Evolutionary conservation across 2,329 filamentous ascomycete species (phyloP), one percentile per base, ranked within the genome.

Genomic region (Microdochium paspali): DNA sequence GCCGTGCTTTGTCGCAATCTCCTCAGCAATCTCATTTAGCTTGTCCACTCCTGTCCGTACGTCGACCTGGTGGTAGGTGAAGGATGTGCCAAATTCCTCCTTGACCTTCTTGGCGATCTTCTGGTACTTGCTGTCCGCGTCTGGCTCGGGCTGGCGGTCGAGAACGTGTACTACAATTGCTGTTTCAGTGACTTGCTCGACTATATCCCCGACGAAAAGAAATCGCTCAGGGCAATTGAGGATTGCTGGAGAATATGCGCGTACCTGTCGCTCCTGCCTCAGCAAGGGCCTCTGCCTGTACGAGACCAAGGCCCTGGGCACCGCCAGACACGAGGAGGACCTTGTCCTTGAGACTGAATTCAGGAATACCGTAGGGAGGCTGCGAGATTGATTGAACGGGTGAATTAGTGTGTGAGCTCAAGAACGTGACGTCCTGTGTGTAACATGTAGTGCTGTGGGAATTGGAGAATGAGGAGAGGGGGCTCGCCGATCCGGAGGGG

Each of bases 1-100:
- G 5, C 84, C 84, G 53, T 89, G 79, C 50, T 77, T 67, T 45
- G 80, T 72, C 15, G 81, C 87, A 53, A 95, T 93, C 10, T 69
- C 72, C 53, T 76, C 72, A 44, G 94, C 73, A 46, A 86, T 75
- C 39, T 69, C 71, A 61, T 90, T 84, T 43, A 95, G 73, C 32
- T 72, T 66, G 4, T 73, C 69, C 21, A 84, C 81, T 59, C 93
- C 81, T 25, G 50, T 51, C 25, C 87, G 80, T 18, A 95, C 87
- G 60, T 95, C 90, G 50, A 90, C 79, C 54, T 84, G 80, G 59
- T 84, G 82, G 70, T 94, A 95, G 46, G 81, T 74, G 40, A 93
- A 66, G 44, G 75, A 77, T 2, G 82, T 84, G 54, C 74, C 78
- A n/a, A 89, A 73, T 58, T 85, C 79, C 43, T 76, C 68, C 28